Conservation (phyloP, 2,329 filamentous ascomycete genomes). For the Stemphylium lycopersici region DNA sequence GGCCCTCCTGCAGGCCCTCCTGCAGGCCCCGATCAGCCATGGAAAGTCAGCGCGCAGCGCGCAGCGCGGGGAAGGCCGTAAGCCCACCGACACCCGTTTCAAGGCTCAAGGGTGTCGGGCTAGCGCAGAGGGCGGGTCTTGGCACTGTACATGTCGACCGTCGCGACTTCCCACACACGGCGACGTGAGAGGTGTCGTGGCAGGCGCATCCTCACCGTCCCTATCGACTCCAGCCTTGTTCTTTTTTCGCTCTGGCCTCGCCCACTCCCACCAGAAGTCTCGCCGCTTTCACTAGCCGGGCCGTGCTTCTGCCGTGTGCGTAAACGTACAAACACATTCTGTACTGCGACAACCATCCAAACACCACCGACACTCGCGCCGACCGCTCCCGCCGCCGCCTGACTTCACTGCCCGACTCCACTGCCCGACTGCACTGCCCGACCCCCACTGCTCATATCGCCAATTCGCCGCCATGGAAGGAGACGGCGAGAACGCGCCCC, state of each 20-base stretch:
- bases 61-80: slow-evolving; percentile 12
- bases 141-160: neutral
- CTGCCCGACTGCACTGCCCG: neutral
- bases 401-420: neutral
- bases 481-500: slow-evolving; percentile 28
- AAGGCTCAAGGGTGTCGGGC: slow-evolving; percentile 1
- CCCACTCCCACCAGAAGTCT: too few relatives aligned
- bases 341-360: neutral
- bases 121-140: slow-evolving; percentile 1
- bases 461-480: slow-evolving; percentile 37
- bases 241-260: too few relatives aligned
- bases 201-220: too few relatives aligned
- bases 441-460: neutral
- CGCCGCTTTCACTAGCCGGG: slow-evolving; percentile 4
- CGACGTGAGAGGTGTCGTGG: too few relatives aligned
- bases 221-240: too few relatives aligned
- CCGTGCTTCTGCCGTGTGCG: neutral
- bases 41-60: neutral
- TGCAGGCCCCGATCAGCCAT: slow-evolving; percentile 3
- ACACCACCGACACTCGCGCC: neutral
- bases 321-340: slow-evolving; percentile 4
- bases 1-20: slow-evolving; percentile 4
- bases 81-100: neutral
- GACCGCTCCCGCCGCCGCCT: too few relatives aligned
- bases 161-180: too few relatives aligned